Percentiles rank a stretch among this genome's conserved stretches.
Evolutionary conservation across 345 rosid genomes (phyloP).

Genomic region (Noccaea bulbosa): DNA sequence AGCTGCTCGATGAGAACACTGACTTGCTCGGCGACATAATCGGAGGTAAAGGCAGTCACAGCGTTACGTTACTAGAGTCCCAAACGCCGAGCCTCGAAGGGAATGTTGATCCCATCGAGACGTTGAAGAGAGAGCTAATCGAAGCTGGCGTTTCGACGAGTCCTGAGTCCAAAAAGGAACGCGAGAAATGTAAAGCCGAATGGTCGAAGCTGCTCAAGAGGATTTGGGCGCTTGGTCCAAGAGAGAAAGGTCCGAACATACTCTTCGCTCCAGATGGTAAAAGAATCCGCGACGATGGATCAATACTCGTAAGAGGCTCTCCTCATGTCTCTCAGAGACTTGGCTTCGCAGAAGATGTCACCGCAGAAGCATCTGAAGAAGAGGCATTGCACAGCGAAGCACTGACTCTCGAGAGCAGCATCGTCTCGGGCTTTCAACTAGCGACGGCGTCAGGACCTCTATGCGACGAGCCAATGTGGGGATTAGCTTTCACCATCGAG

Average conservation of each 20-base stretch:
- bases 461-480: slow-evolving; percentile 95
- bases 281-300: slow-evolving; percentile 44
- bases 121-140: slow-evolving; percentile 52
- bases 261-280: slow-evolving; percentile 74
- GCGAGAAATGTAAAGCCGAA: slow-evolving; percentile 63
- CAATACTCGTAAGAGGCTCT: slow-evolving; percentile 63
- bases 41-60: slow-evolving; percentile 62
- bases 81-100: slow-evolving; percentile 44
- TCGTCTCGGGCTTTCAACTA: slow-evolving; percentile 83
- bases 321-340: slow-evolving; percentile 72
- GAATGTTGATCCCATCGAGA: slow-evolving; percentile 62
- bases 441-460: slow-evolving; percentile 88
- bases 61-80: slow-evolving; percentile 53
- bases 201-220: slow-evolving; percentile 72
- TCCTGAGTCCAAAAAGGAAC: slow-evolving; percentile 63
- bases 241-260: slow-evolving; percentile 89
- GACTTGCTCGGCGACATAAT: slow-evolving; percentile 72
- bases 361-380: slow-evolving; percentile 47
- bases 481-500: slow-evolving; percentile 77
- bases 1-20: slow-evolving; percentile 80
- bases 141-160: slow-evolving; percentile 61
- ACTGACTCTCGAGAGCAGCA: slow-evolving; percentile 68
- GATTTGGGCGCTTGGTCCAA: slow-evolving; percentile 95
- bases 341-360: slow-evolving; percentile 59
- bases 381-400: slow-evolving; percentile 56